Conservation (phyloP, 768 basidiomycete genomes). For the Phallus indusiatus region DNA sequence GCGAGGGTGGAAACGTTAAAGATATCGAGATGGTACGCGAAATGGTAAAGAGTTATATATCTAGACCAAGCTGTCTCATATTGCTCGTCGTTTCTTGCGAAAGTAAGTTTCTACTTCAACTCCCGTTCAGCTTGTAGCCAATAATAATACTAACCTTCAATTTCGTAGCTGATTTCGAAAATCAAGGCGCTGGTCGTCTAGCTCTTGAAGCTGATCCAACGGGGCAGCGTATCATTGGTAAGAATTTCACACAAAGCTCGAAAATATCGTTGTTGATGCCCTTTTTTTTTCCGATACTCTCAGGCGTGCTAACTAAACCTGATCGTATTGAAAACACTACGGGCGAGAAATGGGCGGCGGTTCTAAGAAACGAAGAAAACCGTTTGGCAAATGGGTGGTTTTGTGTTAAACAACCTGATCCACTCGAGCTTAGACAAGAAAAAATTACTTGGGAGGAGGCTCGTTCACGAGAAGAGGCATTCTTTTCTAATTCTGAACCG, state of each 20-base stretch:
- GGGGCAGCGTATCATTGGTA: slow-evolving; percentile 57
- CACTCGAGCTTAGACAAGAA: slow-evolving; percentile 33
- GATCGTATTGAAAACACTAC: slow-evolving; percentile 55
- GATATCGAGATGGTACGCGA: slow-evolving; percentile 50
- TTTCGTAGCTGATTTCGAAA: slow-evolving; percentile 54
- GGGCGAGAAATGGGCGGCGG: slow-evolving; percentile 41
- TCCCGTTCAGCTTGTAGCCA: too few relatives aligned
- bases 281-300: neutral
- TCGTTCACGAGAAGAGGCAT: slow-evolving; percentile 43
- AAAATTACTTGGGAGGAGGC: slow-evolving; percentile 55
- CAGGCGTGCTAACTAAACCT: slow-evolving; percentile 65
- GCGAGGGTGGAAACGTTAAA: slow-evolving; percentile 34
- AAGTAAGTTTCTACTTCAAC: slow-evolving; percentile 29
- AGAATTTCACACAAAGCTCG: neutral
- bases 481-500: slow-evolving; percentile 31
- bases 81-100: slow-evolving; percentile 30
- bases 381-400: slow-evolving; percentile 48
- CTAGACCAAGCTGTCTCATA: slow-evolving; percentile 42
- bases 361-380: slow-evolving; percentile 6
- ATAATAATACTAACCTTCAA: neutral
- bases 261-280: neutral
- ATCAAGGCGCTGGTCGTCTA: slow-evolving; percentile 46
- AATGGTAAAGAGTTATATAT: slow-evolving; percentile 41
- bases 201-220: slow-evolving; percentile 44
- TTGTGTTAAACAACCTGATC: slow-evolving; percentile 46